A percentile compares a stretch with the other conserved stretches of the same genome.
These are phyloP conservation scores for Rhodotorula toruloides DNA, from an alignment of 768 basidiomycete species.

Conservation along the genomic window DNA sequence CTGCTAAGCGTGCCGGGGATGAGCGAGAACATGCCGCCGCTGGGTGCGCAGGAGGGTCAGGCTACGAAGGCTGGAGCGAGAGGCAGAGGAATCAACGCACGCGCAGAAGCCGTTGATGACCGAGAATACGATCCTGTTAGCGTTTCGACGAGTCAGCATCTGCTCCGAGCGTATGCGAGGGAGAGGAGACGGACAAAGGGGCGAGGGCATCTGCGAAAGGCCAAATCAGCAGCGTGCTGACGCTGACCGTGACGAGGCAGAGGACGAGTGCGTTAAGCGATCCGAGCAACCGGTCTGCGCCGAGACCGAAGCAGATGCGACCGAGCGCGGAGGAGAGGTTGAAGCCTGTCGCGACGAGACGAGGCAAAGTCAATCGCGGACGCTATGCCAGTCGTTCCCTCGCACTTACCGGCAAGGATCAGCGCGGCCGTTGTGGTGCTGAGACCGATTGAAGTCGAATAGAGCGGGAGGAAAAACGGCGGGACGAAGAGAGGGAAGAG, in stretches of 20 bases:
- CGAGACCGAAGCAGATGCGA: constrained; percentile 38
- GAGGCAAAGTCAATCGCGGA: too few relatives aligned
- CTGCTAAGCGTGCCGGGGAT: constrained; percentile 39
- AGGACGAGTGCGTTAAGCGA: constrained; percentile 41
- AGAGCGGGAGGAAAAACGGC: constrained; percentile 43
- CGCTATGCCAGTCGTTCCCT: too few relatives aligned
- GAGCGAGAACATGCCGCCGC: constrained; percentile 40
- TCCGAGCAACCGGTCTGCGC: constrained; percentile 38
- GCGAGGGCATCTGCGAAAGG: constrained; percentile 36
- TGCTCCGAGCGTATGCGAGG: not conserved
- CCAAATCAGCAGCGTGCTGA: constrained; percentile 40
- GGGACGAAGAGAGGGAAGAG: constrained; percentile 40
- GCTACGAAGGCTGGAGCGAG: not conserved
- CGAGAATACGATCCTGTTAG: constrained; percentile 23
- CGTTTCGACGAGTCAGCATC: not conserved
- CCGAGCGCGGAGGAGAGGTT: constrained; percentile 42
- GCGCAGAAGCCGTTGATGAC: constrained; percentile 32
- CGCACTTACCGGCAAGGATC: constrained; percentile 26
- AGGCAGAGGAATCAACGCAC: not conserved
- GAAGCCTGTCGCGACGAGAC: constrained; percentile 37
- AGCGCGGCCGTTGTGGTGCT: constrained; percentile 22
- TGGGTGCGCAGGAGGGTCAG: not conserved
- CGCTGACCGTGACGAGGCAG: constrained; percentile 25
- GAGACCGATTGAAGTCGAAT: constrained; percentile 36
- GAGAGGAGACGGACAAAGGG: constrained; percentile 27